Percentiles rank a stretch among this genome's conserved stretches.
phyloP scores from a whole-genome alignment of 2,329 filamentous ascomycete genomes.

The Aspergillus uvarum region DNA sequence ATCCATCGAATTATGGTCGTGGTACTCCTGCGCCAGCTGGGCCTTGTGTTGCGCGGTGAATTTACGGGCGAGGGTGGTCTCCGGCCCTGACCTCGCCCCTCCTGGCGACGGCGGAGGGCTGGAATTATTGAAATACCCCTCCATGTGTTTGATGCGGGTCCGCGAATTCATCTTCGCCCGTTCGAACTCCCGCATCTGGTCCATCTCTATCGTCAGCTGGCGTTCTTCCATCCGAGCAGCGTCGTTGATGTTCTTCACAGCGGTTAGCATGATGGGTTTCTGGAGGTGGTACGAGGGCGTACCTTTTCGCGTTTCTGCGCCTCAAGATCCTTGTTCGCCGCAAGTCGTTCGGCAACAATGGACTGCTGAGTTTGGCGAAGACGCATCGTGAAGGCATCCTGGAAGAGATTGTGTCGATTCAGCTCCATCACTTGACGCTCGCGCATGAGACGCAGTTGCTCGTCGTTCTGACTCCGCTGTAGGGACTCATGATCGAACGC shows the following conservation, averaged over 20 bases:
- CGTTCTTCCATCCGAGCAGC: conserved; percentile 43
- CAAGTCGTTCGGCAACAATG: conserved; percentile 29
- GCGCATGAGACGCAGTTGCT: conserved; percentile 31
- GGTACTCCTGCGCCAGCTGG: conserved; percentile 47
- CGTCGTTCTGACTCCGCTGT: conserved; percentile 36
- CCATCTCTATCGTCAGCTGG: conserved; percentile 46
- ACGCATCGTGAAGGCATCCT: conserved; percentile 31
- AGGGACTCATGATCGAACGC: conserved; percentile 36
- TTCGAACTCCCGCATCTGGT: conserved; percentile 47
- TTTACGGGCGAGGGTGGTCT: conserved; percentile 31
- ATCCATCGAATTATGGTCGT: conserved; percentile 45
- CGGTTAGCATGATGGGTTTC: not conserved
- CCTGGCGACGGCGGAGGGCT: conserved; percentile 36
- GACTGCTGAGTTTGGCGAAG: conserved; percentile 33
- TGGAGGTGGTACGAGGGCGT: not conserved
- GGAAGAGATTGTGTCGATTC: conserved; percentile 36
- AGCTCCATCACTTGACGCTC: conserved; percentile 32
- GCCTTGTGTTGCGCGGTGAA: conserved; percentile 44
- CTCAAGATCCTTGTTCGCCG: conserved; percentile 32
- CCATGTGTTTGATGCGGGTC: conserved; percentile 49
- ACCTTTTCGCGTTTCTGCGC: conserved; percentile 43
- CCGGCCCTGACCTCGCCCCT: conserved; percentile 19
- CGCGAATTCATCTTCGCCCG: conserved; percentile 44
- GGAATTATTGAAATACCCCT: conserved; percentile 45
- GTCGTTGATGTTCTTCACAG: conserved; percentile 36